These are phyloP conservation scores for Mycosarcoma maydis DNA, from an alignment of 1,284 basidiomycete genomes.

Conservation along the genomic window DNA sequence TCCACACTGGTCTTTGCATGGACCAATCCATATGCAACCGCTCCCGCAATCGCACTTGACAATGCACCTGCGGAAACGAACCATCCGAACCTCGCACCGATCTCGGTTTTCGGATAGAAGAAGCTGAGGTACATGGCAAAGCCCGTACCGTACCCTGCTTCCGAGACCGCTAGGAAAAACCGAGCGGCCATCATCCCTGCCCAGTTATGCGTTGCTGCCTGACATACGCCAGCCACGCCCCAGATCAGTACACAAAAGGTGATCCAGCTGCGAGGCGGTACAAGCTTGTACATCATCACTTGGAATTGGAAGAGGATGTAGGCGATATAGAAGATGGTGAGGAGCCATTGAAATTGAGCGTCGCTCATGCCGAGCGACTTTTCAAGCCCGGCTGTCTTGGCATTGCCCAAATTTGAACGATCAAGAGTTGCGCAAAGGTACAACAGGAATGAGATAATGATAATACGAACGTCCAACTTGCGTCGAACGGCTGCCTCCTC, in stretches of 20 bases:
- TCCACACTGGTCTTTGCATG: slow-evolving; percentile 44
- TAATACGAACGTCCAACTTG: slow-evolving; percentile 50
- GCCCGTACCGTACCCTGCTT: slow-evolving; percentile 61
- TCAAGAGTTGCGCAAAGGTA: slow-evolving; percentile 48
- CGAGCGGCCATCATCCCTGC: slow-evolving; percentile 54
- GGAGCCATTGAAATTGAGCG: slow-evolving; percentile 57
- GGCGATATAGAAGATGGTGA: slow-evolving; percentile 58
- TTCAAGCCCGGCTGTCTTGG: slow-evolving; percentile 56
- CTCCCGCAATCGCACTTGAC: slow-evolving; percentile 47
- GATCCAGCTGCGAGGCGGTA: slow-evolving; percentile 55
- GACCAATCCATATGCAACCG: slow-evolving; percentile 62
- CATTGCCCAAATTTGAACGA: slow-evolving; percentile 52
- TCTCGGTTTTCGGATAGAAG: slow-evolving; percentile 61
- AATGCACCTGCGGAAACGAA: slow-evolving; percentile 41
- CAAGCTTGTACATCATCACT: slow-evolving; percentile 55
- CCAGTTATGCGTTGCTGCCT: slow-evolving; percentile 54
- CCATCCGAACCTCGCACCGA: slow-evolving; percentile 58
- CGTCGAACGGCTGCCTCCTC: slow-evolving; percentile 43
- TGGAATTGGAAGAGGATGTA: slow-evolving; percentile 57
- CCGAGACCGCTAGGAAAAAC: slow-evolving; percentile 56
- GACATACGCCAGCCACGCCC: slow-evolving; percentile 51
- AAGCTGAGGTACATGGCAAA: slow-evolving; percentile 55
- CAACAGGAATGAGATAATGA: slow-evolving; percentile 31
- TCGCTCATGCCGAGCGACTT: slow-evolving; percentile 43
- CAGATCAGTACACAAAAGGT: slow-evolving; percentile 53